Base-by-base conservation (phyloP, 192 early-diverging fungal genomes). In the Coemansia sp. region DNA sequence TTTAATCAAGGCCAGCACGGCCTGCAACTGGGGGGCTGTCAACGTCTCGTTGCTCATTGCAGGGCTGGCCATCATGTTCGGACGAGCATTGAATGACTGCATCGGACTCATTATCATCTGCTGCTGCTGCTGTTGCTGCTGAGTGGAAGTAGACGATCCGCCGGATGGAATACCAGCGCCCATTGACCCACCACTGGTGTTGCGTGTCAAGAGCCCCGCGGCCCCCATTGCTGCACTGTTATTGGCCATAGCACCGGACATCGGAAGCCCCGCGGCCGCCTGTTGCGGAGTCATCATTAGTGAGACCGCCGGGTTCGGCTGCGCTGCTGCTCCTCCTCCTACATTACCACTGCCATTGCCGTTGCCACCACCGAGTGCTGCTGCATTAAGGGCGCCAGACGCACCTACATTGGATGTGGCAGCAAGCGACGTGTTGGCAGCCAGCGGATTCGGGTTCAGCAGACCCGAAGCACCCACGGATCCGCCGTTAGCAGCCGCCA, bases 61-160 rank as follows among this genome's bases (percentile, higher is more conserved):
- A 1, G 77, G 77, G 49, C 72, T 80, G 40, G 69, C 56, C 18
- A 70, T 42, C 26, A 26, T 21, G 6, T 47, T 59, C 1, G 77
- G 77, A 18, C 72, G 72, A 26, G 61, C 72, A 0, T 68, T 69
- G 43, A 50, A 59, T n/a, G 59, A 61, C 50, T 80, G 77, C 67
- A 64, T 69, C 9, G 77, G 72, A 40, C 77, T 80, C 69, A 80
- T 62, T 11, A 80, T 72, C 72, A 13, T 61, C 53, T 16, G 53
- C 10, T 19, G 32, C 43, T 43, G 47, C 21, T 42, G 21, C 26
- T 54, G 12, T 26, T 54, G 52, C 12, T 44, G 43, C 41, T 69
- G 39, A 58, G 59, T 9, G 67, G 59, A 41, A 69, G 59, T 41
- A 67, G 26, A 26, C 3, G 26, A 26, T 26, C 26, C 26, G 26